Base-by-base conservation (phyloP, 2,329 filamentous ascomycete species). In the Apiospora arundinis region DNA sequence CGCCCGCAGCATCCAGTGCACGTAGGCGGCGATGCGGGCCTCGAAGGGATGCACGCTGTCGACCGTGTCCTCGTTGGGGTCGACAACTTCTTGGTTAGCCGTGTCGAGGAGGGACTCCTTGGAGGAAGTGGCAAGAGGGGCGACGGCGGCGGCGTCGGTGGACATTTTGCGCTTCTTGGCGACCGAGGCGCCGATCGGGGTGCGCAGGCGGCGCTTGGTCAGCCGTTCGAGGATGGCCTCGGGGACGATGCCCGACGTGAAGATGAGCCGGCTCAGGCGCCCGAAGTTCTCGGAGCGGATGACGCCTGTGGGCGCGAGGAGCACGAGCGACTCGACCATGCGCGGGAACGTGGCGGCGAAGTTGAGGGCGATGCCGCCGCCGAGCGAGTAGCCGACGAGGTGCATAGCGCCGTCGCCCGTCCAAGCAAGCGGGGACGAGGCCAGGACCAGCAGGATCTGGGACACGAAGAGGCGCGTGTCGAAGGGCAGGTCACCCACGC, bases 231-330 rank as follows among this genome's bases (percentile, higher is more conserved):
- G 81, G 16, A 91, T 75, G 4, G 83, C 80, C 73, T 87, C 86
- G 2, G 89, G 89, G 18, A 91, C 78, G 63, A 88, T 74, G 21
- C 87, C 87, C 8, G 85, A 85, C n/a, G 81, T 83, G 80, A 90
- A 91, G 69, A 90, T 76, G 70, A 89, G 78, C 52, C 85, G 84
- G 42, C 84, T 85, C 12, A 83, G 74, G 48, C 81, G 79, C 28
- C 87, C 87, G 73, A 91, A 88, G 75, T 85, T 86, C 71, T 85
- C 81, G 0, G 85, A 81, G 56, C 88, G 83, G 74, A 97, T 89
- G 63, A 97, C 85, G 0, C 95, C 95, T 0, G 91, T 87, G 0
- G 95, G 94, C 0, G 94, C 94, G 56, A 98, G 87, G 7, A 97
- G 87, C 14, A 96, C 85, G 28, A 98, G 85, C 12, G 87, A 89